A percentile compares a stretch with the other conserved stretches of the same genome.
phyloP scores from a whole-genome alignment of 257 asterid species.

The Ballota nigra region DNA sequence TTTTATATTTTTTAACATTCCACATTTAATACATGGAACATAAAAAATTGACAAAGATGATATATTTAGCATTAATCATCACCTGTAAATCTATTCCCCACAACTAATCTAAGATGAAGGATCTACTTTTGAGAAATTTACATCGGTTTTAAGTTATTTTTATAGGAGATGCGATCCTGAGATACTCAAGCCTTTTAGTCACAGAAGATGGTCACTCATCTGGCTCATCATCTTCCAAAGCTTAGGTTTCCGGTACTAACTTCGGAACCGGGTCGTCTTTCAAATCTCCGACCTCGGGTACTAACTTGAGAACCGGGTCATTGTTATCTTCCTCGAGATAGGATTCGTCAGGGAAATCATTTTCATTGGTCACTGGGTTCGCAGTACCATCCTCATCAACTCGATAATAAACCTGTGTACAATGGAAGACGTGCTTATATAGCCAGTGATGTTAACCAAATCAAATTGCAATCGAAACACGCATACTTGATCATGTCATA shows the following conservation, averaged over 20 bases:
- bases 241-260: constrained; percentile 9
- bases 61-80: too few relatives aligned
- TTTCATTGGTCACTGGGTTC: constrained; percentile 3
- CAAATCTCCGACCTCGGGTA: background rate
- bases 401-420: constrained; percentile 63
- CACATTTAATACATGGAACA: too few relatives aligned
- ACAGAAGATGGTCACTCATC: too few relatives aligned
- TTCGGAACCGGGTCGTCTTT: background rate
- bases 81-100: too few relatives aligned
- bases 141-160: background rate
- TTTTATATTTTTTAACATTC: too few relatives aligned
- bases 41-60: too few relatives aligned
- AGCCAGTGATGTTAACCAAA: background rate
- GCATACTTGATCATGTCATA: background rate
- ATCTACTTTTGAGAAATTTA: too few relatives aligned
- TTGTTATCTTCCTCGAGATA: background rate
- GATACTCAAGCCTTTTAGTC: too few relatives aligned
- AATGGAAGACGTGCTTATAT: background rate
- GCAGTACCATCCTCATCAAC: constrained; percentile 48
- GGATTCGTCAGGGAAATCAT: constrained; percentile 17
- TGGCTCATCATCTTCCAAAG: background rate
- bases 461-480: background rate
- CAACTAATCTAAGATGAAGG: too few relatives aligned
- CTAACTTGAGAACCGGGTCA: constrained; percentile 7
- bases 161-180: background rate